These are phyloP conservation scores for Ogataea wickerhamii DNA, from an alignment of 805 yeast genomes.

Conservation along the genomic window DNA sequence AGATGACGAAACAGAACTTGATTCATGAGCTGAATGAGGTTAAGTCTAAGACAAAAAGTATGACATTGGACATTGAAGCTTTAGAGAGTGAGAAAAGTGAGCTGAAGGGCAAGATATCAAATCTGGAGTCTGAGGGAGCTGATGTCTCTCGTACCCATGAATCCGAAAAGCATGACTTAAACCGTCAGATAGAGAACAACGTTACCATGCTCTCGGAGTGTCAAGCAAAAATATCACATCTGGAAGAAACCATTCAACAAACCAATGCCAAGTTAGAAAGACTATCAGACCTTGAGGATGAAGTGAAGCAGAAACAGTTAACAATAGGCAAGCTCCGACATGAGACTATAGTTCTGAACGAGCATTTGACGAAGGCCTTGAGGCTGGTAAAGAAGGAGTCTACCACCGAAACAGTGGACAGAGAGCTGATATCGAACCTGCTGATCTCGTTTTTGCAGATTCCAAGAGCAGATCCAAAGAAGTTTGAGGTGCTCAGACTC, in stretches of 20 bases:
- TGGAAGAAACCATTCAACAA: slow-evolving; percentile 9
- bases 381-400: slow-evolving; percentile 77
- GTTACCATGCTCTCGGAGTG: slow-evolving; percentile 19
- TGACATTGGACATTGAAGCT: slow-evolving; percentile 25
- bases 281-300: slow-evolving; percentile 44
- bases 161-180: slow-evolving; percentile 23
- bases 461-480: slow-evolving; percentile 91
- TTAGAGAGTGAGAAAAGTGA: slow-evolving; percentile 26
- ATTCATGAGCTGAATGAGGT: slow-evolving; percentile 38
- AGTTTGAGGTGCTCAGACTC: slow-evolving; percentile 85
- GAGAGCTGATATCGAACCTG: slow-evolving; percentile 83
- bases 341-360: slow-evolving; percentile 90
- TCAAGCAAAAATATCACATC: slow-evolving; percentile 16
- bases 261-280: slow-evolving; percentile 22
- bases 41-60: slow-evolving; percentile 22
- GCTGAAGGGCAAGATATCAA: slow-evolving; percentile 18
- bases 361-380: slow-evolving; percentile 91
- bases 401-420: slow-evolving; percentile 75
- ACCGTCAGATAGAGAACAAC: slow-evolving; percentile 21
- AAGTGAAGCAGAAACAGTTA: slow-evolving; percentile 65
- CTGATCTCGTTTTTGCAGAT: slow-evolving; percentile 78
- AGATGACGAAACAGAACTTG: slow-evolving; percentile 42
- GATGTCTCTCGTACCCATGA: slow-evolving; percentile 16
- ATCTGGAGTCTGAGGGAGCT: slow-evolving; percentile 10
- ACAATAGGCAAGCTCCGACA: slow-evolving; percentile 88